phyloP scores from a whole-genome alignment of 2,329 filamentous ascomycete species.

The Cadophora sp. region DNA sequence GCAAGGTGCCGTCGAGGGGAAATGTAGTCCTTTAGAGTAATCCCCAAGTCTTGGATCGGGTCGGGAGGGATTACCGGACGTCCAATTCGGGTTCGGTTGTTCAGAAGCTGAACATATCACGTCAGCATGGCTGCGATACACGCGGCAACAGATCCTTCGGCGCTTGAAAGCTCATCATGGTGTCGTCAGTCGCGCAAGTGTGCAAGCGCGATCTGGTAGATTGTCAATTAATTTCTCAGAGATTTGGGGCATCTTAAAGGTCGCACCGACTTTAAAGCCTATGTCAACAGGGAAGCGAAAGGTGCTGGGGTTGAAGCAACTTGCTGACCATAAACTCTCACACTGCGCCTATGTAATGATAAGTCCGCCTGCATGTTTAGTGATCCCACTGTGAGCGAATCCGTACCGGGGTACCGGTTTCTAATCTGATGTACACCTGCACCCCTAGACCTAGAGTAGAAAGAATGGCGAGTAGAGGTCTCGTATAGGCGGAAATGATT shows the following conservation, averaged over 20 bases:
- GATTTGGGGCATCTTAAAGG: not conserved
- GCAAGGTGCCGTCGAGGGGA: not conserved
- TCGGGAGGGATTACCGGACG: not conserved
- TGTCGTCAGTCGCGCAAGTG: not conserved
- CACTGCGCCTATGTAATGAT: not conserved
- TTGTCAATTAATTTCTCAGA: not conserved
- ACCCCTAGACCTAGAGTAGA: not conserved
- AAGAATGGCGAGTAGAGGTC: not conserved
- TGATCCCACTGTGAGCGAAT: not conserved
- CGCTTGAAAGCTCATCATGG: not conserved
- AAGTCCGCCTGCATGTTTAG: slow-evolving; percentile 1
- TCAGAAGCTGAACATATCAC: slow-evolving; percentile 6
- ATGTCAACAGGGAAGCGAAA: not conserved
- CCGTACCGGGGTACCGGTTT: not conserved
- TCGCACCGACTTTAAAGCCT: not conserved
- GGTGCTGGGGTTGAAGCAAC: not conserved
- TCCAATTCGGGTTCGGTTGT: slow-evolving; percentile 5
- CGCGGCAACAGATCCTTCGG: not conserved
- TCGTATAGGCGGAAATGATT: not conserved
- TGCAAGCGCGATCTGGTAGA: not conserved
- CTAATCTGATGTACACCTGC: not conserved
- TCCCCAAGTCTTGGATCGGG: not conserved
- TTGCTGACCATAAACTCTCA: not conserved
- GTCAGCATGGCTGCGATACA: not conserved
- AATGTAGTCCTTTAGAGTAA: not conserved